A percentile compares a stretch with the other conserved stretches of the same genome.
phyloP scores from a whole-genome alignment of 2,329 filamentous ascomycete genomes.

The Phyllosticta capitalensis region DNA sequence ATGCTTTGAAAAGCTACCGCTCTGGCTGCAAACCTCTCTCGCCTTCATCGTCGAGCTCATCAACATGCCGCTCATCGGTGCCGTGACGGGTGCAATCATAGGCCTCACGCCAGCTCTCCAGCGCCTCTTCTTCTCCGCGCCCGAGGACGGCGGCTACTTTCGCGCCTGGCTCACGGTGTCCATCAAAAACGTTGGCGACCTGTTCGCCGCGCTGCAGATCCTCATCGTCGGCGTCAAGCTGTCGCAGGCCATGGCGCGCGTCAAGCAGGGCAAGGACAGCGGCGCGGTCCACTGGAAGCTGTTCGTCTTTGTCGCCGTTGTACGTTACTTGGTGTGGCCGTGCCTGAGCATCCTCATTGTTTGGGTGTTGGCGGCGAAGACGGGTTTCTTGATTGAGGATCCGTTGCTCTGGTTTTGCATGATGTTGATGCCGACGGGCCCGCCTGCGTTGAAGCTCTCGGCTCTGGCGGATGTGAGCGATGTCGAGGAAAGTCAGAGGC shows the following conservation, averaged over 20 bases:
- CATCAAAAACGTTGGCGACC: slow-evolving; percentile 50
- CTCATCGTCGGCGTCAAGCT: slow-evolving; percentile 59
- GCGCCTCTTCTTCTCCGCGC: slow-evolving; percentile 50
- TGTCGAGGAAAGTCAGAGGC: slow-evolving; percentile 39
- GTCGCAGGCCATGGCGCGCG: slow-evolving; percentile 42
- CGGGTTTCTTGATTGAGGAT: slow-evolving; percentile 41
- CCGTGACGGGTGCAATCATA: slow-evolving; percentile 48
- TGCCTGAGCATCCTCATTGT: slow-evolving; percentile 44
- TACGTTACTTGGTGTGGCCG: slow-evolving; percentile 56
- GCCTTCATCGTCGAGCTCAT: slow-evolving; percentile 42
- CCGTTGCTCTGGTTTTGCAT: slow-evolving; percentile 57
- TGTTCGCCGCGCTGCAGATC: slow-evolving; percentile 57
- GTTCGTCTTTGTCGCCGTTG: slow-evolving; percentile 42
- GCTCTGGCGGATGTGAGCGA: slow-evolving; percentile 43
- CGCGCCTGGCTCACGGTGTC: slow-evolving; percentile 57
- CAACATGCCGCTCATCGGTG: slow-evolving; percentile 54
- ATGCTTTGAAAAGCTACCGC: slow-evolving; percentile 27
- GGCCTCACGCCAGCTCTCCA: slow-evolving; percentile 53
- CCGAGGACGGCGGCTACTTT: slow-evolving; percentile 52
- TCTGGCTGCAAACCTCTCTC: slow-evolving; percentile 31
- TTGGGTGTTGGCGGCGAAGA: slow-evolving; percentile 45
- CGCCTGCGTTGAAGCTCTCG: slow-evolving; percentile 45
- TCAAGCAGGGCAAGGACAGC: slow-evolving; percentile 34
- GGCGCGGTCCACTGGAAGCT: slow-evolving; percentile 40
- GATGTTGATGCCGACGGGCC: slow-evolving; percentile 51